Conservation (phyloP, 2,329 filamentous ascomycete species). For the Venturia effusa region DNA sequence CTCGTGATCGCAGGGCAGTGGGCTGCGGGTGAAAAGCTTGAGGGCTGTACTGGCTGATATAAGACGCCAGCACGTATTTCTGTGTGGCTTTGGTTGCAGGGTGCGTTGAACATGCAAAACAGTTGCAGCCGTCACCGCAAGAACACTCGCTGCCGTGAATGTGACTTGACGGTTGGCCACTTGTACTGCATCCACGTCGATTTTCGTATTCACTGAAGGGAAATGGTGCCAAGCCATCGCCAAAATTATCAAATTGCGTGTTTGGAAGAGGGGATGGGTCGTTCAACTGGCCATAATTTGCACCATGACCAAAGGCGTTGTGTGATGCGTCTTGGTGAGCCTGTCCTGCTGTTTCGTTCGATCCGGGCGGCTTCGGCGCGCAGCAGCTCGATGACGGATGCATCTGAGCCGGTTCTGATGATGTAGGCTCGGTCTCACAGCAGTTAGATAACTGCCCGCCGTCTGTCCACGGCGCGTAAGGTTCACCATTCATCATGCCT, state of each 20-base stretch:
- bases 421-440: neutral
- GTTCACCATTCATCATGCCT: conserved; percentile 4
- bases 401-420: neutral
- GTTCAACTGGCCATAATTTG: neutral
- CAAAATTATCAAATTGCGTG: neutral
- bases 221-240: neutral
- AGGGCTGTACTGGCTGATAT: conserved; percentile 6
- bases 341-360: neutral
- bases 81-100: conserved; percentile 56
- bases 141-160: conserved; percentile 36
- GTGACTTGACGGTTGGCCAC: conserved; percentile 23
- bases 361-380: neutral
- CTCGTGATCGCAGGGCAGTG: neutral
- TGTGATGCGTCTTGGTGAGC: neutral
- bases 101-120: conserved; percentile 56
- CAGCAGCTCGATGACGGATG: neutral
- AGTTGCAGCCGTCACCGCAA: conserved; percentile 57
- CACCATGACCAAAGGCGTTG: neutral
- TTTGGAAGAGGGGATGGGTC: neutral
- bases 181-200: neutral
- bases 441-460: neutral
- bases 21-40: neutral
- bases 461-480: neutral
- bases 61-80: conserved; percentile 33
- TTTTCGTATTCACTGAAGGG: neutral